These are phyloP conservation scores for Solanum paucissectum DNA, from an alignment of 257 asterid genomes.

Conservation along the genomic window DNA sequence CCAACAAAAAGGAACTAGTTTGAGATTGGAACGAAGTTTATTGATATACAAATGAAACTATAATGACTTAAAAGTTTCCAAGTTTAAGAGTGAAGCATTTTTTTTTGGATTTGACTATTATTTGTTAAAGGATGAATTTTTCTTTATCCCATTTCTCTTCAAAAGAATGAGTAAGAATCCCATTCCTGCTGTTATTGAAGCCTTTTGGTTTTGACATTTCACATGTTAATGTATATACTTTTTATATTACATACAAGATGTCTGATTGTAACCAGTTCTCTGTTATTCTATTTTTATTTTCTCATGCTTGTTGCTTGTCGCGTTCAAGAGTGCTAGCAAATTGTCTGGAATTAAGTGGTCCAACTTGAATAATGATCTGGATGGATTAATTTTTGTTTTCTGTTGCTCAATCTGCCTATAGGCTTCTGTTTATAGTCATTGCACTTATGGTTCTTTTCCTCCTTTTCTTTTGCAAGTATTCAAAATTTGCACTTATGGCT, in stretches of 20 bases:
- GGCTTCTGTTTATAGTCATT: not conserved
- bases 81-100: not conserved
- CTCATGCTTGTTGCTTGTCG: not conserved
- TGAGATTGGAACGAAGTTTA: not conserved
- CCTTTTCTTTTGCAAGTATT: not conserved
- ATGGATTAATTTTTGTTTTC: not conserved
- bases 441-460: not conserved
- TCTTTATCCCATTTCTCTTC: not conserved
- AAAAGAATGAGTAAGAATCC: not conserved
- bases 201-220: not conserved
- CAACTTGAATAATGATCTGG: not conserved
- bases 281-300: not conserved
- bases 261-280: not conserved
- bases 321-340: not conserved
- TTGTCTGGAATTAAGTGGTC: not conserved
- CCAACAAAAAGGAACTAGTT: not conserved
- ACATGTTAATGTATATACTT: not conserved
- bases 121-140: not conserved
- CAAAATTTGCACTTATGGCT: not conserved
- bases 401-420: not conserved
- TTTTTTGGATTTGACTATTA: not conserved
- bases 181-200: not conserved
- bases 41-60: not conserved
- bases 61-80: not conserved
- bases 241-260: not conserved